Evolutionary conservation across 2,329 filamentous ascomycete species (phyloP).

Genomic region (Lomentospora prolificans): DNA sequence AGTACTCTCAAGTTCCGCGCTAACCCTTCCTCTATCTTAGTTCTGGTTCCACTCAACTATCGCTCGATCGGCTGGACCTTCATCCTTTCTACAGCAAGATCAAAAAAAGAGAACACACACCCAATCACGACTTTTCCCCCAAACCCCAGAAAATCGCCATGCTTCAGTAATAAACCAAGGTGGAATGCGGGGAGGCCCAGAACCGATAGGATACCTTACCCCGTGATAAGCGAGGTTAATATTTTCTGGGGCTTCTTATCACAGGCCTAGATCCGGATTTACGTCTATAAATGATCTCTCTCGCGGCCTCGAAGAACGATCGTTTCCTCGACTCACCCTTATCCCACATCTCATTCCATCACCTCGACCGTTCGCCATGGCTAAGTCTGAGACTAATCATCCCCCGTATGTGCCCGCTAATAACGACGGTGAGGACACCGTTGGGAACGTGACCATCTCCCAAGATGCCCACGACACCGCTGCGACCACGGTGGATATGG

Average conservation of each 20-base stretch:
- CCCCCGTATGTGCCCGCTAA: no score
- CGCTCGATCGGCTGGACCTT: constrained; percentile 6
- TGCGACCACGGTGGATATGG: constrained; percentile 24
- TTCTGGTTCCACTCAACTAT: background rate
- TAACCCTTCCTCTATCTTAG: background rate
- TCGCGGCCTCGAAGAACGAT: no score
- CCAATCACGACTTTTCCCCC: background rate
- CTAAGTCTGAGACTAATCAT: no score
- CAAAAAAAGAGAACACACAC: background rate
- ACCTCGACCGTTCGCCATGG: no score
- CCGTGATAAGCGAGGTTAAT: background rate
- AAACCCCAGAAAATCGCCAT: background rate
- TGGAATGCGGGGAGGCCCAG: background rate
- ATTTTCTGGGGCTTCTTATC: background rate
- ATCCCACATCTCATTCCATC: no score
- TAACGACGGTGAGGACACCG: no score
- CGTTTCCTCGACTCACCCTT: no score
- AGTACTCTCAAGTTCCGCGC: background rate
- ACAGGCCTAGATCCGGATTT: background rate
- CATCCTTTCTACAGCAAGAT: no score
- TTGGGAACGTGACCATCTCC: background rate
- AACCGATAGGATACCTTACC: background rate
- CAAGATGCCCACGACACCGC: background rate
- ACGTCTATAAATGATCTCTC: background rate
- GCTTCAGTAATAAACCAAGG: no score